Evolutionary conservation across 148 eudicot genomes (phyloP).

Genomic region (Simmondsia chinensis): DNA sequence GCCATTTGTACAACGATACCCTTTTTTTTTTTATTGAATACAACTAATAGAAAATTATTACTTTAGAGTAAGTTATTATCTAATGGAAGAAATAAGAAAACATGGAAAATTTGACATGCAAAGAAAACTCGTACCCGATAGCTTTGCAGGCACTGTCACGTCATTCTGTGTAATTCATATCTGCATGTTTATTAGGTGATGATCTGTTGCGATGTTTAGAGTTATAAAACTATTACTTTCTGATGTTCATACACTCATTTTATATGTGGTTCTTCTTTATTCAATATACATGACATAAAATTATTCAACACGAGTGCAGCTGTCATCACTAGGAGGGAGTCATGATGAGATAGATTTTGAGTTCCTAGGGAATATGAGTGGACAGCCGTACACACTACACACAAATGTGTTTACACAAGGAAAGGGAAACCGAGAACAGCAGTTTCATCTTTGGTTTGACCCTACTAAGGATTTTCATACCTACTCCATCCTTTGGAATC

Average conservation of each 20-base stretch:
- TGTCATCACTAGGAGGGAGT: conserved; percentile 14
- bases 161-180: conserved; percentile 9
- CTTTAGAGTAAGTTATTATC: too few relatives aligned
- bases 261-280: too few relatives aligned
- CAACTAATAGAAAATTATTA: too few relatives aligned
- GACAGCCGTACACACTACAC: conserved; percentile 11
- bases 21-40: too few relatives aligned
- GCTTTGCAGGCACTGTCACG: conserved; percentile 17
- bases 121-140: conserved; percentile 13
- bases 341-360: conserved; percentile 19
- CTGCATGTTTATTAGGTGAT: too few relatives aligned
- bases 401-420: conserved; percentile 16
- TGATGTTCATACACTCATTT: too few relatives aligned
- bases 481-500: conserved; percentile 23
- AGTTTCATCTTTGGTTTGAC: conserved; percentile 18
- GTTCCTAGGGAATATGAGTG: conserved; percentile 14
- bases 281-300: too few relatives aligned
- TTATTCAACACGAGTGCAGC: too few relatives aligned
- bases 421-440: conserved; percentile 14
- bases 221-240: too few relatives aligned
- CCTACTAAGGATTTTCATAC: conserved; percentile 18
- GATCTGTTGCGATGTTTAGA: too few relatives aligned
- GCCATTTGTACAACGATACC: too few relatives aligned
- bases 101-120: conserved; percentile 12
- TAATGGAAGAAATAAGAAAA: too few relatives aligned